Percentiles rank a stretch among this genome's conserved stretches.
phyloP scores from a whole-genome alignment of 495 filamentous ascomycete species.

The Trichoderma asperelloides region DNA sequence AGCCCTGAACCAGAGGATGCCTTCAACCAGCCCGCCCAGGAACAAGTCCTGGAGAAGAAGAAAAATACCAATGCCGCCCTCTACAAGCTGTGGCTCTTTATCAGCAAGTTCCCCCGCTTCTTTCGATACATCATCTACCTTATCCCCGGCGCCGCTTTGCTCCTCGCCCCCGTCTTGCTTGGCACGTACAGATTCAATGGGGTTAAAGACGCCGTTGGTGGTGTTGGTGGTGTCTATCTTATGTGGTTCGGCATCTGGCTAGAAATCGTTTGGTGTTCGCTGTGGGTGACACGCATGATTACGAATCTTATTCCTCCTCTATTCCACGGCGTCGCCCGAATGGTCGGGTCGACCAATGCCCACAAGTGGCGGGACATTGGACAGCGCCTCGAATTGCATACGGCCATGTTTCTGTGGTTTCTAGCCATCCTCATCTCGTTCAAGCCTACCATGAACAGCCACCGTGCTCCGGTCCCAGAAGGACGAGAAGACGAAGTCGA shows the following conservation, averaged over 20 bases:
- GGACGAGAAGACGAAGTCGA: slow-evolving; percentile 39
- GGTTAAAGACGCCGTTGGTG: slow-evolving; percentile 35
- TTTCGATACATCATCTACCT: slow-evolving; percentile 86
- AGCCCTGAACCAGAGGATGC: slow-evolving; percentile 62
- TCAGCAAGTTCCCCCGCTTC: slow-evolving; percentile 69
- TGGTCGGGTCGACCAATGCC: slow-evolving; percentile 71
- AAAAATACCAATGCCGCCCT: slow-evolving; percentile 58
- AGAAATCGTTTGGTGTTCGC: slow-evolving; percentile 82
- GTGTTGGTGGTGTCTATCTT: slow-evolving; percentile 66
- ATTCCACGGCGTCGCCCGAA: slow-evolving; percentile 57
- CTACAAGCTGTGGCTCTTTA: slow-evolving; percentile 28
- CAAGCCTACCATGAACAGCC: slow-evolving; percentile 62
- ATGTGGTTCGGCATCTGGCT: slow-evolving; percentile 95
- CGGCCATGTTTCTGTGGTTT: slow-evolving; percentile 88
- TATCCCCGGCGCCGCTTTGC: slow-evolving; percentile 58
- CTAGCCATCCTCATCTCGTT: slow-evolving; percentile 70
- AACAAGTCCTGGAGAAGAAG: slow-evolving; percentile 54
- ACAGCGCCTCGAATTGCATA: slow-evolving; percentile 75
- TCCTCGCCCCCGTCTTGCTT: slow-evolving; percentile 75
- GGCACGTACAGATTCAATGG: slow-evolving; percentile 55
- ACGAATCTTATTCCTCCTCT: slow-evolving; percentile 64
- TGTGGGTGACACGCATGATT: slow-evolving; percentile 76
- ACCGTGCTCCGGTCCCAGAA: slow-evolving; percentile 45
- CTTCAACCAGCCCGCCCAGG: slow-evolving; percentile 57
- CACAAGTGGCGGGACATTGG: slow-evolving; percentile 95